Base-by-base conservation (phyloP, 2,329 filamentous ascomycete species). In the Lithohypha guttulata region DNA sequence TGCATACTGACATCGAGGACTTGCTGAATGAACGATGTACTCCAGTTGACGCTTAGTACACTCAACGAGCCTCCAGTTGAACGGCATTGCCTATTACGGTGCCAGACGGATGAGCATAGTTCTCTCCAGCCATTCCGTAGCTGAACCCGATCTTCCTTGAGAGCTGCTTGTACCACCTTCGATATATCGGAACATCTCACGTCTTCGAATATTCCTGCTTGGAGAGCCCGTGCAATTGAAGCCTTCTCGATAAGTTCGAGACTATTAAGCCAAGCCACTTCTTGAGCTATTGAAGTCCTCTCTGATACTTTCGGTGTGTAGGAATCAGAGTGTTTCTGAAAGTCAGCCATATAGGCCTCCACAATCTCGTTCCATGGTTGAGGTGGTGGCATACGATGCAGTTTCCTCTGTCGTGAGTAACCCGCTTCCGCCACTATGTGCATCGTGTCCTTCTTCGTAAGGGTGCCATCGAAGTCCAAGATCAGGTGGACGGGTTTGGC, bases 31-130 rank as follows among this genome's bases (percentile, higher is more conserved):
- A 39, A 39, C 7, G 10, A 15, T 15, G 27, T 21, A 15, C 36
- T 39, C 36, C 36, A 39, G 23, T 39, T 39, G 27, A 39, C 36
- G 20, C 36, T 39, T 7, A 39, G 7, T n/a, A n/a, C n/a, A n/a
- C n/a, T n/a, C n/a, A n/a, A n/a, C n/a, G n/a, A n/a, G n/a, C n/a
- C n/a, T n/a, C n/a, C n/a, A n/a, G n/a, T n/a, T n/a, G n/a, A n/a
- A n/a, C n/a, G n/a, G n/a, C n/a, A n/a, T n/a, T n/a, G n/a, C n/a
- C n/a, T n/a, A n/a, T n/a, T n/a, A n/a, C n/a, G n/a, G n/a, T 33
- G 9, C 3, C 17, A 15, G 11, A 32, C 19, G 17, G 9, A 31
- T 4, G 9, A 13, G 27, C 22, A n/a, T 13, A 39, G 36, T 19
- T 39, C 36, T 15, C 18, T 23, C 27, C 27, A 39, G 18, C 36